Base-by-base conservation (phyloP, 2,329 filamentous ascomycete species). In the Alternaria ventricosa region DNA sequence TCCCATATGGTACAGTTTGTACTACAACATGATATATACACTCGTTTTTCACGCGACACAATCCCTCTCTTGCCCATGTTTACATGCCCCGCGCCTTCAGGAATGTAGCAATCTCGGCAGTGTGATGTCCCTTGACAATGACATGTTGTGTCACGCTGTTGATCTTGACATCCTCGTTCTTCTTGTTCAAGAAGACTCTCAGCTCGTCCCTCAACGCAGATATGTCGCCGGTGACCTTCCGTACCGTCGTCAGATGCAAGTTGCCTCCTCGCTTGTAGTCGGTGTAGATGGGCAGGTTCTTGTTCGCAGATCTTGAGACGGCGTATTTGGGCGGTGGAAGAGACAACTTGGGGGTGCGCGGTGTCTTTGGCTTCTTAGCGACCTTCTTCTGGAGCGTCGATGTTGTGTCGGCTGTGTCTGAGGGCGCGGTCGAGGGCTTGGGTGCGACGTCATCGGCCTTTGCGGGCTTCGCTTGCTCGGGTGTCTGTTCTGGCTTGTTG, bases 231-330 rank as follows among this genome's bases (percentile, higher is more conserved):
- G 93, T 89, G 54, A 95, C 86, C 80, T 92, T 94, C 78, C 93
- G 91, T 60, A 99, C 82, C 60, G 88, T 80, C 6, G 95, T 96
- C 73, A 92, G 81, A 72, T 89, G 88, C 75, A 89, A 85, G 68
- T 92, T 96, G 13, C 93, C 92, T 56, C 93, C 93, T 12, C 88
- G 86, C 82, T 92, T 94, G 68, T 82, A 84, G 69, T 89, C 84
- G 15, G 89, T 84, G 82, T 98, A 99, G 47, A 98, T 87, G 23
- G 93, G 89, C 3, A 96, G 83, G 69, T 93, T 88, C 51, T 89
- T 87, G 41, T 87, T 90, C 1, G 85, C 82, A 4, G 93, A 95
- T 65, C 93, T 90, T 55, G 84, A 84, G 68, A 98, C 86, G 72
- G 89, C 86, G 83, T 94, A 97, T 11, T 88, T 86, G 10, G 73